phyloP scores from a whole-genome alignment of 345 rosid species.

The Barbarea vulgaris region DNA sequence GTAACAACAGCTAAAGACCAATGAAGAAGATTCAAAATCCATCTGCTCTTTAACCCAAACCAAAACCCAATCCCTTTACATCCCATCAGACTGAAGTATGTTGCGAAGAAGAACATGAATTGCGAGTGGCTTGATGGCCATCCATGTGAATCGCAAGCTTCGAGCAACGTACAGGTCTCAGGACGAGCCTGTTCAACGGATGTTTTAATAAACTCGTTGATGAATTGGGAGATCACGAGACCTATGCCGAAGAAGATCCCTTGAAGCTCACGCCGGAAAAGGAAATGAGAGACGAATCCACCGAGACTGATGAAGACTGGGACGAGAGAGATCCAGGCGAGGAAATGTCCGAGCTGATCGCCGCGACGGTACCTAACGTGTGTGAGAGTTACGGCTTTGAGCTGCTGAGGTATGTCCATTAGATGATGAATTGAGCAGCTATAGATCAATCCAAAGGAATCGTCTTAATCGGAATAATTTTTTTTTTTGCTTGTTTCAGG shows the following conservation, averaged over 20 bases:
- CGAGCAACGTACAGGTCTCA: conserved; percentile 75
- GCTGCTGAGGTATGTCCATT: conserved; percentile 36
- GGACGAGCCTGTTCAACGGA: conserved; percentile 90
- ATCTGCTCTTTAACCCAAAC: conserved; percentile 51
- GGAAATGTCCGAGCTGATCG: conserved; percentile 77
- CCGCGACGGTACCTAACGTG: conserved; percentile 84
- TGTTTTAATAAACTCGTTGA: conserved; percentile 71
- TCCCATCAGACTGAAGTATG: conserved; percentile 59
- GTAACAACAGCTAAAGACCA: conserved; percentile 80
- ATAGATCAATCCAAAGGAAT: conserved; percentile 34
- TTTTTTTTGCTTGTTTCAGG: not conserved
- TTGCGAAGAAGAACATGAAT: conserved; percentile 89
- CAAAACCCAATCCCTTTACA: conserved; percentile 65
- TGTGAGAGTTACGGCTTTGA: conserved; percentile 84
- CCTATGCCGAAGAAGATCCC: conserved; percentile 87
- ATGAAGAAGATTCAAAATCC: conserved; percentile 47
- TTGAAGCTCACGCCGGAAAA: conserved; percentile 93
- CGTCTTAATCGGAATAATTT: not conserved
- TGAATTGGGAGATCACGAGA: conserved; percentile 73
- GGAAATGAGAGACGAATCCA: conserved; percentile 87
- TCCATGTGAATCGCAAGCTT: conserved; percentile 95
- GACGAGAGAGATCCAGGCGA: conserved; percentile 89
- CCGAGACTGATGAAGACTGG: conserved; percentile 89
- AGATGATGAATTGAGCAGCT: not conserved
- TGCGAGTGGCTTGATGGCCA: conserved; percentile 98